Evolutionary conservation across 768 basidiomycete genomes (phyloP).

Genomic region (Coprinellus micaceus): DNA sequence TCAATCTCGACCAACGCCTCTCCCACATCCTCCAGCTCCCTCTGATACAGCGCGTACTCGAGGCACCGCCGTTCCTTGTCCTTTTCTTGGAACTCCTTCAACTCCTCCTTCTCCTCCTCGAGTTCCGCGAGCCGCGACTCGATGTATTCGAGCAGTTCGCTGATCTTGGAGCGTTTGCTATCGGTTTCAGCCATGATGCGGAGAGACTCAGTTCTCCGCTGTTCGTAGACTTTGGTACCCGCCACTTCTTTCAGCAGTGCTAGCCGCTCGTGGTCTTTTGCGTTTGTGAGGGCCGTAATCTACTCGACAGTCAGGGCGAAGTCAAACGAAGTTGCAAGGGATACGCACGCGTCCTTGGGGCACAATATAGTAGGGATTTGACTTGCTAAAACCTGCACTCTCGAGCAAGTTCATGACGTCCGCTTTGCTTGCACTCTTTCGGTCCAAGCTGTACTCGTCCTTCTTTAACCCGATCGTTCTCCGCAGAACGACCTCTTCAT

Average conservation of each 20-base stretch:
- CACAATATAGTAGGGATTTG: conserved; percentile 99
- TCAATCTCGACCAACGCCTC: conserved; percentile 83
- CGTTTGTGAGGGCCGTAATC: conserved; percentile 96
- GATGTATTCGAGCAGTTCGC: conserved; percentile 85
- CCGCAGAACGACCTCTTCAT: conserved; percentile 82
- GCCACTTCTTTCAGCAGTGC: conserved; percentile 97
- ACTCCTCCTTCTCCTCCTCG: conserved; percentile 96
- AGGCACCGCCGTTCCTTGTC: conserved; percentile 92
- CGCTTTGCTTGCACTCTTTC: conserved; percentile 92
- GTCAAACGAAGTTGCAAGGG: background rate
- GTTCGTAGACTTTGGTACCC: conserved; percentile 97
- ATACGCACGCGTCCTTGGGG: conserved; percentile 88
- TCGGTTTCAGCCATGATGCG: conserved; percentile 97
- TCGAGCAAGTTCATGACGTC: conserved; percentile 98
- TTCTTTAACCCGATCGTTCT: conserved; percentile 97
- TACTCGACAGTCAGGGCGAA: conserved; percentile 25
- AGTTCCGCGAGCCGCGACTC: conserved; percentile 86
- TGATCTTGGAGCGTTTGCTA: conserved; percentile 86
- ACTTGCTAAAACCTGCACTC: conserved; percentile 94
- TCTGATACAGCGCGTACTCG: conserved; percentile 91
- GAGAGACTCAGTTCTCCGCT: conserved; percentile 86
- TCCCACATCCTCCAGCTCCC: conserved; percentile 86
- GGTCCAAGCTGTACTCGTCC: conserved; percentile 96
- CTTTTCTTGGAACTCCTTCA: conserved; percentile 94
- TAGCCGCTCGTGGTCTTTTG: conserved; percentile 91